Evolutionary conservation across 768 basidiomycete genomes (phyloP).

Genomic region (Termitomyces sp.): DNA sequence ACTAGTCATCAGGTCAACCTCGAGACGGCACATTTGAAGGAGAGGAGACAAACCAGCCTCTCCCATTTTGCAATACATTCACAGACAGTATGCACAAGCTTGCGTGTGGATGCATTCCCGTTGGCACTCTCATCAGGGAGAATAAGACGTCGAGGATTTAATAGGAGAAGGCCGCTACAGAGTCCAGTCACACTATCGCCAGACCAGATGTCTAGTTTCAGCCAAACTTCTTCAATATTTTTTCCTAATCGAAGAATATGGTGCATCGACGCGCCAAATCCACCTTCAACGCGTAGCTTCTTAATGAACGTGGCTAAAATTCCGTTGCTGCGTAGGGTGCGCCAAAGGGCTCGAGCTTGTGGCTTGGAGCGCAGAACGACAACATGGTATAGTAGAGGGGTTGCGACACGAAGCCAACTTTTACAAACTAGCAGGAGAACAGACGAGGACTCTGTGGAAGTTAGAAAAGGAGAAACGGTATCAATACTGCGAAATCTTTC

Average conservation of each 20-base stretch:
- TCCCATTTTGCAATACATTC: neutral
- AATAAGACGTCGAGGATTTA: conserved; percentile 1
- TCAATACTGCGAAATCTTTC: neutral
- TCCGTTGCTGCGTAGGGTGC: conserved; percentile 9
- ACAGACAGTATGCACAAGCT: neutral
- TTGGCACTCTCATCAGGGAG: neutral
- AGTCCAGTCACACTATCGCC: conserved; percentile 1
- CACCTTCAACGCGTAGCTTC: conserved; percentile 21
- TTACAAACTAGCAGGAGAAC: conserved; percentile 14
- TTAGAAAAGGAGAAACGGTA: neutral
- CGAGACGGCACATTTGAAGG: neutral
- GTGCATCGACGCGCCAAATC: conserved; percentile 10
- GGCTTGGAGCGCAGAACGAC: conserved; percentile 19
- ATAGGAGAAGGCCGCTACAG: neutral
- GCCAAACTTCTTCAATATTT: conserved; percentile 2
- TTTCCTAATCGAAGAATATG: neutral
- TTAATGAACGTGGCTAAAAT: conserved; percentile 17
- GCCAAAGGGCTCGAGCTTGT: conserved; percentile 15
- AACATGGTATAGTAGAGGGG: conserved; percentile 18
- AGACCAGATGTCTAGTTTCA: neutral
- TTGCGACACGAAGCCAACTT: conserved; percentile 19
- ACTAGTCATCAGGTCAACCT: neutral
- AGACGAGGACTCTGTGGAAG: conserved; percentile 2
- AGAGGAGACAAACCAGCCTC: neutral
- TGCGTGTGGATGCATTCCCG: neutral